Evolutionary conservation across 495 filamentous ascomycete genomes (phyloP).

Genomic region (Parmelia sp.): DNA sequence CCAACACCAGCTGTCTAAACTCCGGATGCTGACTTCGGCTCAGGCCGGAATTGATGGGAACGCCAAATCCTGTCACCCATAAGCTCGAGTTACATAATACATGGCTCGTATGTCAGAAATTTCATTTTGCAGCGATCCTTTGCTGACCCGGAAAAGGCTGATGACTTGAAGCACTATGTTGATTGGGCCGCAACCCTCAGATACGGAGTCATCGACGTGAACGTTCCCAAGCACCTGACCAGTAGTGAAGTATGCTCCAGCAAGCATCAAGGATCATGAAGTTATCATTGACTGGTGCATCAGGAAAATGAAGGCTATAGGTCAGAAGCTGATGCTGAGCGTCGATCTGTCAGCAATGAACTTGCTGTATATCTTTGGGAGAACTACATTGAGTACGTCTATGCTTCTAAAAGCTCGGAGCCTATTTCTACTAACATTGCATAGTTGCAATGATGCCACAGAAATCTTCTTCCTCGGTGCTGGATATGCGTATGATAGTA

Average conservation of each 20-base stretch:
- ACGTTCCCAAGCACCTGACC: slow-evolving; percentile 69
- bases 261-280: slow-evolving; percentile 13
- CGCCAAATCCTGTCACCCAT: slow-evolving; percentile 61
- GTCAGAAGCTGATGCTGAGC: slow-evolving; percentile 40
- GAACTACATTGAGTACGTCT: slow-evolving; percentile 75
- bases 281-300: background rate
- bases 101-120: slow-evolving; percentile 64
- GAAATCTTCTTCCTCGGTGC: slow-evolving; percentile 80
- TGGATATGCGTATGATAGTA: slow-evolving; percentile 65
- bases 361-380: slow-evolving; percentile 90
- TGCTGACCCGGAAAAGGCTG: slow-evolving; percentile 57
- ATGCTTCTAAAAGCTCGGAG: slow-evolving; percentile 10
- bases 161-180: slow-evolving; percentile 70
- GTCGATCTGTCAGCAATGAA: slow-evolving; percentile 55
- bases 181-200: slow-evolving; percentile 68
- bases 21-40: slow-evolving; percentile 25
- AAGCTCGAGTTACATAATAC: slow-evolving; percentile 73
- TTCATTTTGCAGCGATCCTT: slow-evolving; percentile 4
- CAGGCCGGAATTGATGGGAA: slow-evolving; percentile 65
- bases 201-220: slow-evolving; percentile 82
- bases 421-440: slow-evolving; percentile 1
- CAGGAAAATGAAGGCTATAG: slow-evolving; percentile 32
- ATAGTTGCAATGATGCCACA: slow-evolving; percentile 54
- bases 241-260: slow-evolving; percentile 41
- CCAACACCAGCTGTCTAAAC: background rate